Base-by-base conservation (phyloP, 768 basidiomycete genomes). In the Phallus indusiatus region DNA sequence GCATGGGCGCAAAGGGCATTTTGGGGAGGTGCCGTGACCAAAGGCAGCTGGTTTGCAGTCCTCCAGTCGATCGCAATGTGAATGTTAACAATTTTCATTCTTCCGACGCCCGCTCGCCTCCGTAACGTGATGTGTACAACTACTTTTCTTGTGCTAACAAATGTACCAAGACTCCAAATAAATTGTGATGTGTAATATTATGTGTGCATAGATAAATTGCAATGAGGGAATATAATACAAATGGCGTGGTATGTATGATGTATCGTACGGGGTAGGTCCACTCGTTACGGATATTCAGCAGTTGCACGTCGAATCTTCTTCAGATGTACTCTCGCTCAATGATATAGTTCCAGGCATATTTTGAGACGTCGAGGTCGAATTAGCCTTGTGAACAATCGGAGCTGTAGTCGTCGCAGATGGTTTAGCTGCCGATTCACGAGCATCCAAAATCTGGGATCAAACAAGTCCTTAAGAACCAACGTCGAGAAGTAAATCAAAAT, bases 401-500 rank as follows among this genome's bases (percentile, higher is more conserved):
- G 53, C 33, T 35, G 51, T 53, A 20, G 36, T 48, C 20, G 56
- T 52, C 18, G 48, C 3, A 10, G 53, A 5, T 33, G 42, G 20
- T 10, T 18, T 17, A 10, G 81, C 79, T 90, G 90, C 93, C 52
- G 94, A 72, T 69, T 85, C 86, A 0, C 90, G 89, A 0, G 88
- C 90, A 37, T 90, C 88, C 54, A 94, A 64, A 51, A 75, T 74
- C 74, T 75, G 62, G 20, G 24, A 35, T 42, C 6, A 35, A 37
- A 51, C 9, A 28, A 47, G 21, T 20, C 16, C 4, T 18, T 33
- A 6, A 12, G 34, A 17, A 36, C 55, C 20, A 47, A 57, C 1
- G 20, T 46, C 56, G 5, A 34, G 24, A 35, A 21, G 14, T 24
- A 21, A 35, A 42, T 17, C 9, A 34, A n/a, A 17, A 37, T 47